phyloP scores from a whole-genome alignment of 257 asterid genomes.

The Plantago major region DNA sequence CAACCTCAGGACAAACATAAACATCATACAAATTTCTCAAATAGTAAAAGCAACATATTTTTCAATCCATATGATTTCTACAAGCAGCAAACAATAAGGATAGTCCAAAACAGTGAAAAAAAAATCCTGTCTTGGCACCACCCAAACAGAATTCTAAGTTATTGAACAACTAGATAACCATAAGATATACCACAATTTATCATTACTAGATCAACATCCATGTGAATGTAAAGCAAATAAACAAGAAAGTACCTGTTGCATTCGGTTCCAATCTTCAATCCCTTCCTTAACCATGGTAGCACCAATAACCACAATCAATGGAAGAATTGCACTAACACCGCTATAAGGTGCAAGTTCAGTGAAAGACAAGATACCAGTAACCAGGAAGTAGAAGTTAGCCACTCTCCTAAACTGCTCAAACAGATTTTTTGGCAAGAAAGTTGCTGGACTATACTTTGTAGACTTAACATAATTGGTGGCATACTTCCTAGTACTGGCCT shows the following conservation, averaged over 20 bases:
- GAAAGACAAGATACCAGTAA: constrained; percentile 64
- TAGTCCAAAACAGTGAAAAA: too few relatives aligned
- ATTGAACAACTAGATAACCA: not conserved
- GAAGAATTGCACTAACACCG: constrained; percentile 66
- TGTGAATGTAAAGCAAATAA: not conserved
- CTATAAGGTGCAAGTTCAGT: constrained; percentile 67
- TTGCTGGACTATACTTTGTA: constrained; percentile 73
- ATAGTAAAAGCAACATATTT: too few relatives aligned
- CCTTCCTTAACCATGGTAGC: constrained; percentile 86
- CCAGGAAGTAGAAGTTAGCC: constrained; percentile 84
- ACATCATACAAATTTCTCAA: too few relatives aligned
- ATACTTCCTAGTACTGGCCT: constrained; percentile 39
- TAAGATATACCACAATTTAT: not conserved
- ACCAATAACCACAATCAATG: constrained; percentile 61
- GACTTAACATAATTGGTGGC: constrained; percentile 63
- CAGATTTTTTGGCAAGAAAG: constrained; percentile 80
- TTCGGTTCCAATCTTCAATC: constrained; percentile 73
- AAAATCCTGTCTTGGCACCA: too few relatives aligned
- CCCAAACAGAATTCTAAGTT: too few relatives aligned
- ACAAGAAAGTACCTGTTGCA: constrained; percentile 54
- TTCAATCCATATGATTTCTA: too few relatives aligned
- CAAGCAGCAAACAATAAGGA: too few relatives aligned
- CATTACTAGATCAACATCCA: not conserved
- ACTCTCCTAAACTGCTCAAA: constrained; percentile 97
- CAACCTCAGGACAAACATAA: too few relatives aligned